Conservation (phyloP, 768 basidiomycete species). For the Heimioporus sp. region DNA sequence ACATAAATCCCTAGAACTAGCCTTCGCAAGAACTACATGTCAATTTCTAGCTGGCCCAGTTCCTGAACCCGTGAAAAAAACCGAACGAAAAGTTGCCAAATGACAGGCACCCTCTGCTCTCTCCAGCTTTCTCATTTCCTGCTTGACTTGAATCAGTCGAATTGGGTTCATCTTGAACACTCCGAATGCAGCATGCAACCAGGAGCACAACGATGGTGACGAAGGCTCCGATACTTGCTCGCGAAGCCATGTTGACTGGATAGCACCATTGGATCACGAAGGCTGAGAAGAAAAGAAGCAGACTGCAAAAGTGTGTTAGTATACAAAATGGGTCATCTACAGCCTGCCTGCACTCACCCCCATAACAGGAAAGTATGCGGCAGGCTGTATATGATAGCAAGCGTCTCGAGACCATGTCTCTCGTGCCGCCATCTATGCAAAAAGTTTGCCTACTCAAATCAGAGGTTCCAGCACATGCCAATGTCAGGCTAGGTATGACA, state of each 20-base stretch:
- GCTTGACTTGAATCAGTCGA: too few species aligned
- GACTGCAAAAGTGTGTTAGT: constrained; percentile 14
- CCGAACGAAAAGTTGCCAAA: too few species aligned
- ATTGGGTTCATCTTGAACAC: constrained; percentile 7
- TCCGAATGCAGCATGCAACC: constrained; percentile 45
- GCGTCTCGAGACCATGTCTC: constrained; percentile 44
- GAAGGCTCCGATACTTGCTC: constrained; percentile 28
- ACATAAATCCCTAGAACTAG: too few species aligned
- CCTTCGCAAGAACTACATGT: too few species aligned
- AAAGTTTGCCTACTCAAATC: constrained; percentile 11
- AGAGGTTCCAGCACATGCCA: background rate
- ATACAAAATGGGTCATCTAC: background rate
- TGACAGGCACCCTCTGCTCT: too few species aligned
- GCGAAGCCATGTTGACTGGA: constrained; percentile 7
- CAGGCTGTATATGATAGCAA: constrained; percentile 53
- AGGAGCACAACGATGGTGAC: constrained; percentile 31
- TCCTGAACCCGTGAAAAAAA: too few species aligned
- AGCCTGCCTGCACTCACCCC: constrained; percentile 41
- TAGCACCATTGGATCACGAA: constrained; percentile 26
- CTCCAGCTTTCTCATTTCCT: too few species aligned
- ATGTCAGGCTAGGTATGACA: background rate
- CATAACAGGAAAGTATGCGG: constrained; percentile 59
- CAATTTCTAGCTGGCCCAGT: too few species aligned
- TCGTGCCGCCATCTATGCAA: constrained; percentile 19
- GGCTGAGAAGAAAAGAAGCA: constrained; percentile 29